Base-by-base conservation (phyloP, 2,329 filamentous ascomycete genomes). In the Gremmenia infestans region DNA sequence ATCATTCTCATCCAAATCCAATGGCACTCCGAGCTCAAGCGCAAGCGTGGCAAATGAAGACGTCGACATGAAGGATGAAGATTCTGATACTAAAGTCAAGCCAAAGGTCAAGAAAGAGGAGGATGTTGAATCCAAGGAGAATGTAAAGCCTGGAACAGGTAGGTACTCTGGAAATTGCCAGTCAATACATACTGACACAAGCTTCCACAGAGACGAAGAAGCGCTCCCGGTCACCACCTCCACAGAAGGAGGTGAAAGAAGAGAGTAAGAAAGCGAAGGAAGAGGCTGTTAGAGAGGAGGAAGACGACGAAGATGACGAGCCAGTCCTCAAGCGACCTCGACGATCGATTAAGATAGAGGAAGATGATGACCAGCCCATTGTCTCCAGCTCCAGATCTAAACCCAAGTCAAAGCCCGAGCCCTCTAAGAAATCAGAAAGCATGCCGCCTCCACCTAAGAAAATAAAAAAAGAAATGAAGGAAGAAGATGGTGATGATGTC, bases 1-100 rank as follows among this genome's bases (percentile, higher is more conserved):
- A 40, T 81, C 87, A 0, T 96, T 96, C 68, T 83, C 85, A 37
- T 85, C 83, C 49, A 84, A 82, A 67, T 49, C 76, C 15, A 64
- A 60, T 48, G 50, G 50, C 11, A 25, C 48, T 67, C 69, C 59
- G 65, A 69, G 51, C 56, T 65, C 36, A 59, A 65, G 28, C 9
- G 60, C 55, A 5, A 48, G 43, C 14, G 54, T 51, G 58, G 64
- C 61, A 50, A 65, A 58, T 28, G 59, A 65, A 25, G 64, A 68
- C 62, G 56, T 63, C 36, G 60, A 62, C 3, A 67, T 67, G 63
- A 61, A 66, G 43, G 64, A 65, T 45, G 64, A 57, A 9, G 63
- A 63, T 5, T 60, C 64, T 14, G 59, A 64, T 45, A 25, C 35
- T 3, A 59, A 63, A 39, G 50, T 56, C 22, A 72, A 50, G 59